A percentile compares a stretch with the other conserved stretches of the same genome.
These are phyloP conservation scores for Pneumocystis carinii DNA, from an alignment of 1,139 yeast genomes.

Conservation along the genomic window DNA sequence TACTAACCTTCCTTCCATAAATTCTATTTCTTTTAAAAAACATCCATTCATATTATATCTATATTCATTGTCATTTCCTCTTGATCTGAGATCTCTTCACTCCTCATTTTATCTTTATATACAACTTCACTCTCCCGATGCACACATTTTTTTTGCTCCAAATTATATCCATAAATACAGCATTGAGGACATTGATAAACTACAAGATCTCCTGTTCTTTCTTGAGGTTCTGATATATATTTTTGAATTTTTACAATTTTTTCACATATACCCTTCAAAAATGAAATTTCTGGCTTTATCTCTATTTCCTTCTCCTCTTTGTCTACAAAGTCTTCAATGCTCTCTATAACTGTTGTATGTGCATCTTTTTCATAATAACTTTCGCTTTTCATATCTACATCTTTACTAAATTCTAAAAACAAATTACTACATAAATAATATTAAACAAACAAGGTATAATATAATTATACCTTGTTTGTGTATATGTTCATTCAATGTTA, in stretches of 20 bases:
- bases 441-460: background rate
- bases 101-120: background rate
- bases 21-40: background rate
- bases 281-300: background rate
- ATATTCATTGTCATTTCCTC: background rate
- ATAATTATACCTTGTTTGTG: slow-evolving; percentile 4
- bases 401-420: background rate
- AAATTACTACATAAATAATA: background rate
- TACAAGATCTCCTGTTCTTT: background rate
- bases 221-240: background rate
- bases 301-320: background rate
- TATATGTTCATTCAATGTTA: background rate
- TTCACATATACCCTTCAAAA: background rate
- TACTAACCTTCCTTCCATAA: background rate
- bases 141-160: background rate
- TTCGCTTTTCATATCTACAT: slow-evolving; percentile 3
- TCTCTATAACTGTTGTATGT: slow-evolving; percentile 7
- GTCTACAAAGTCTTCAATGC: slow-evolving; percentile 5
- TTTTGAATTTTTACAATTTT: background rate
- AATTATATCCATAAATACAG: background rate
- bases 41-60: background rate
- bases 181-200: background rate
- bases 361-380: slow-evolving; percentile 8
- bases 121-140: too few species aligned
- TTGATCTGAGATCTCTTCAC: background rate